Percentiles rank a stretch among this genome's conserved stretches.
These are phyloP conservation scores for Aureobasidium sp. DNA, from an alignment of 2,329 filamentous ascomycete genomes.

Conservation along the genomic window DNA sequence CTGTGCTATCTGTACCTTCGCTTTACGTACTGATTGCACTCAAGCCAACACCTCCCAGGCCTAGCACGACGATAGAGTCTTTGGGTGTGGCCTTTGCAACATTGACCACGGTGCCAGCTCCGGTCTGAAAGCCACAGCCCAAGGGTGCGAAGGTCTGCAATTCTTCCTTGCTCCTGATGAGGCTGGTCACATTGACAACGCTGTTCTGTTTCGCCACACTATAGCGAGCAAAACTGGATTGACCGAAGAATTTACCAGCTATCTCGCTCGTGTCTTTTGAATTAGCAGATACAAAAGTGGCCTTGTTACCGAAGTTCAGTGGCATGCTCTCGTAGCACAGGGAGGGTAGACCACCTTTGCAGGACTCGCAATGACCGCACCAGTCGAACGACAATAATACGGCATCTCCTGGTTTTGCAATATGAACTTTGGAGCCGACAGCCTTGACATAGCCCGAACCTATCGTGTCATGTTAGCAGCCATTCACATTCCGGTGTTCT, in stretches of 20 bases:
- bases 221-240: constrained; percentile 36
- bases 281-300: constrained; percentile 21
- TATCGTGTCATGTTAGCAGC: constrained; percentile 11
- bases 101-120: constrained; percentile 34
- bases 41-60: constrained; percentile 40
- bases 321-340: constrained; percentile 42
- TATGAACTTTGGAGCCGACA: constrained; percentile 33
- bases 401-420: constrained; percentile 37
- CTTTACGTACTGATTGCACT: constrained; percentile 39
- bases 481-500: neutral
- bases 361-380: constrained; percentile 40
- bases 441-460: constrained; percentile 41
- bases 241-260: constrained; percentile 40
- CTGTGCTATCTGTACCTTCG: too few species aligned
- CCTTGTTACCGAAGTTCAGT: constrained; percentile 34
- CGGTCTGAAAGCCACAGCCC: constrained; percentile 40
- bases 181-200: constrained; percentile 34
- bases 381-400: constrained; percentile 42
- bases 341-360: constrained; percentile 36
- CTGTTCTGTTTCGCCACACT: constrained; percentile 32
- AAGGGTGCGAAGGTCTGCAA: constrained; percentile 37
- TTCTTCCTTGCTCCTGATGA: constrained; percentile 31
- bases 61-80: constrained; percentile 35
- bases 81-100: constrained; percentile 29
- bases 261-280: constrained; percentile 22